These are phyloP conservation scores for Sporothrix luriei DNA, from an alignment of 2,329 filamentous ascomycete species.

Conservation along the genomic window DNA sequence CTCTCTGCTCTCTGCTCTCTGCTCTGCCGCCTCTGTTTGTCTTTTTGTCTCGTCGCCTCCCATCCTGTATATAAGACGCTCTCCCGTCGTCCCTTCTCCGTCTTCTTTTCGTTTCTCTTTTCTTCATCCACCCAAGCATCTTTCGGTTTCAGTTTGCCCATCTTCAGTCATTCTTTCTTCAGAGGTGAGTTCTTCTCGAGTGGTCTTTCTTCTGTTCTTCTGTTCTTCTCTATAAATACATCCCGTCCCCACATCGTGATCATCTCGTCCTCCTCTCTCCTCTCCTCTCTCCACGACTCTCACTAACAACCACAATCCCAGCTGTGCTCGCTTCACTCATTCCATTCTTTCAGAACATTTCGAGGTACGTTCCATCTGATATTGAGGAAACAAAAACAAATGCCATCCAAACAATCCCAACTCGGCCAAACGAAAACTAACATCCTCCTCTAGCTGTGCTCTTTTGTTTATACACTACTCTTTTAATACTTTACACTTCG, in stretches of 20 bases:
- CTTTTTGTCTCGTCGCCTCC: not conserved
- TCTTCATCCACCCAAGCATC: constrained; percentile 44
- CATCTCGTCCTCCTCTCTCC: not conserved
- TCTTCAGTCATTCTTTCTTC: constrained; percentile 49
- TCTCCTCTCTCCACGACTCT: not conserved
- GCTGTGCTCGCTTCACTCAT: constrained; percentile 56
- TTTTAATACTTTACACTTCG: constrained; percentile 35
- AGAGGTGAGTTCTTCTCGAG: constrained; percentile 46
- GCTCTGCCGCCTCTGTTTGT: not conserved
- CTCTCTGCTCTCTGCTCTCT: no score
- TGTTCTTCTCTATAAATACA: not conserved
- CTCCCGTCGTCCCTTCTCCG: constrained; percentile 35
- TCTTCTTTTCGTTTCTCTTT: constrained; percentile 39
- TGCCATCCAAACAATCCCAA: not conserved
- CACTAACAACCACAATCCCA: constrained; percentile 36
- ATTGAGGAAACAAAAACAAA: not conserved
- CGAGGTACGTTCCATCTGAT: constrained; percentile 42
- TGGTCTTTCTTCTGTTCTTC: not conserved
- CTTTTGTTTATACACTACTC: constrained; percentile 43
- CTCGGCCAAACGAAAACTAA: constrained; percentile 34
- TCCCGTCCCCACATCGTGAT: not conserved
- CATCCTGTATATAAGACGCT: constrained; percentile 46
- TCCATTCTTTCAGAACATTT: constrained; percentile 46
- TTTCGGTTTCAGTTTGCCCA: constrained; percentile 40
- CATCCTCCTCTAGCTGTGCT: constrained; percentile 48